Conservation (phyloP, 306 rosid species). For the Prunus salicina region DNA sequence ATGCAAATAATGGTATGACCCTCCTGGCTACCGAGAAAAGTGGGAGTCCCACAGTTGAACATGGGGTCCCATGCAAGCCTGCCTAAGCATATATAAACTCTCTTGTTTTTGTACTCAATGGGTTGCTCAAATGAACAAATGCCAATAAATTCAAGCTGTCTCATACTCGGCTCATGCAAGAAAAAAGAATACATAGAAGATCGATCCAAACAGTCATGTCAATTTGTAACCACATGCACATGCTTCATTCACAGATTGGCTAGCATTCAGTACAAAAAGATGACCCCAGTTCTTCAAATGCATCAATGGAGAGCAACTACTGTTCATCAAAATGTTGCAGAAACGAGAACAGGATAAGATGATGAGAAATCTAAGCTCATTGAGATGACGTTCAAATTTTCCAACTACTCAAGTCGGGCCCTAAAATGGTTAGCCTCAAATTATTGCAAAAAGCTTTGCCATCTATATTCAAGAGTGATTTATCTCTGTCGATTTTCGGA, state of each 20-base stretch:
- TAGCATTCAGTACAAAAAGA: not conserved
- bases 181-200: not conserved
- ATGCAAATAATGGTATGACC: conserved; percentile 21
- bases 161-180: conserved; percentile 7
- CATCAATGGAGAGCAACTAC: not conserved
- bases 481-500: too few species aligned
- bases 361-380: not conserved
- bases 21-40: conserved; percentile 20
- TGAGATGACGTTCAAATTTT: not conserved
- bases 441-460: not conserved
- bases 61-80: conserved; percentile 17
- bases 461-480: not conserved
- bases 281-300: conserved; percentile 8
- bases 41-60: conserved; percentile 16
- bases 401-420: not conserved
- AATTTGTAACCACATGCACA: not conserved
- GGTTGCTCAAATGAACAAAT: not conserved
- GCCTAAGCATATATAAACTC: not conserved
- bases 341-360: not conserved
- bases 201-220: conserved; percentile 21
- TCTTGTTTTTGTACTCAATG: not conserved
- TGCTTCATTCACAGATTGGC: conserved; percentile 12
- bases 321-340: not conserved
- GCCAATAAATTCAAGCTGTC: not conserved
- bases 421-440: not conserved